These are phyloP conservation scores for Akanthomyces lecanii DNA, from an alignment of 2,329 filamentous ascomycete species.

Conservation along the genomic window DNA sequence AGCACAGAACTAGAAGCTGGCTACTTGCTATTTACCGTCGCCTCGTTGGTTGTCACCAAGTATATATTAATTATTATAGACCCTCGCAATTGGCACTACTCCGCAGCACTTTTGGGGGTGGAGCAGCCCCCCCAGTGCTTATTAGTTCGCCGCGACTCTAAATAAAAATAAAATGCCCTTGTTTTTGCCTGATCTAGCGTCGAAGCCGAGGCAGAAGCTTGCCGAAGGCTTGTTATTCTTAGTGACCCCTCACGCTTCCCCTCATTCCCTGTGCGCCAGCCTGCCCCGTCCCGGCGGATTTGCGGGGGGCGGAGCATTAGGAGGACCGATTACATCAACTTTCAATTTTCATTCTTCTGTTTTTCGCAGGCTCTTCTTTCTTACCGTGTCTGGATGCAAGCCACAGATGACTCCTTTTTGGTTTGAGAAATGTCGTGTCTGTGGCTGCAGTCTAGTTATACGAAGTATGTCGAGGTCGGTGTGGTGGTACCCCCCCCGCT, in stretches of 20 bases:
- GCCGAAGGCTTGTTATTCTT: not conserved
- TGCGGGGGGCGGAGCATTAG: conserved; percentile 4
- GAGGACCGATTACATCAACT: not conserved
- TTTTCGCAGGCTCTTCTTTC: not conserved
- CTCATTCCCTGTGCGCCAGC: not conserved
- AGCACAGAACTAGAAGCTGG: not conserved
- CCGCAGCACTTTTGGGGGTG: not conserved
- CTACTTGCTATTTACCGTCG: not conserved
- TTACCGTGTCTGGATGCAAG: too few species aligned
- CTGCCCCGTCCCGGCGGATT: not conserved
- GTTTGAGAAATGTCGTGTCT: too few species aligned
- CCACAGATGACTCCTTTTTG: too few species aligned
- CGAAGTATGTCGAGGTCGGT: too few species aligned
- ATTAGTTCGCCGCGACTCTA: not conserved
- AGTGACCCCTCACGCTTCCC: conserved; percentile 14
- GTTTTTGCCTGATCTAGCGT: not conserved
- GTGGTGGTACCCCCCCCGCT: too few species aligned
- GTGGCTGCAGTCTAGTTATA: too few species aligned
- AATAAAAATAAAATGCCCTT: not conserved
- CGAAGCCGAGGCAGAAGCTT: conserved; percentile 14
- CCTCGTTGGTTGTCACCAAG: not conserved
- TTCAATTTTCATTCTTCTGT: not conserved
- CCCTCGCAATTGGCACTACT: too few species aligned
- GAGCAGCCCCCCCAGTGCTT: not conserved
- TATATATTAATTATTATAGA: not conserved